Evolutionary conservation across 306 rosid species (phyloP).

Genomic region (Cucumis melo): DNA sequence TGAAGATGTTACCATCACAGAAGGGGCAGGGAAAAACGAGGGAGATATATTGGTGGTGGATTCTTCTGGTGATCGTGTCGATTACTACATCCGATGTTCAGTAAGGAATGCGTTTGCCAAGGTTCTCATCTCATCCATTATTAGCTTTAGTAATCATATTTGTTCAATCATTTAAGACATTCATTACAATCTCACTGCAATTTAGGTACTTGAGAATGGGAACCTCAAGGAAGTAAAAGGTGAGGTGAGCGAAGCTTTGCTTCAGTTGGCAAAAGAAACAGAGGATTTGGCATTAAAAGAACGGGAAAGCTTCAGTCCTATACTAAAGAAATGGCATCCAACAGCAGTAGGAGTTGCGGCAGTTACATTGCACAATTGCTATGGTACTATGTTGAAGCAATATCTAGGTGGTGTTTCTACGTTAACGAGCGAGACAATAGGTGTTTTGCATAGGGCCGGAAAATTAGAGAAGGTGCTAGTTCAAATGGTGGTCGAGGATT

Average conservation of each 20-base stretch:
- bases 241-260: conserved; percentile 31
- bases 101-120: conserved; percentile 45
- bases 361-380: conserved; percentile 61
- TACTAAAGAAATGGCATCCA: conserved; percentile 54
- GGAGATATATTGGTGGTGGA: conserved; percentile 46
- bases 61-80: conserved; percentile 52
- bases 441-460: conserved; percentile 57
- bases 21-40: conserved; percentile 25
- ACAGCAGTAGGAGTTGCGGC: conserved; percentile 61
- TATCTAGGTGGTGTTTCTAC: conserved; percentile 41
- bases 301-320: conserved; percentile 61
- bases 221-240: conserved; percentile 31
- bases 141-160: background rate
- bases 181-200: background rate
- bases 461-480: conserved; percentile 68
- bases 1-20: conserved; percentile 47
- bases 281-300: conserved; percentile 66
- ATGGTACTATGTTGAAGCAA: conserved; percentile 56
- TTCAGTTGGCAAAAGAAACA: conserved; percentile 67
- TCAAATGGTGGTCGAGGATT: conserved; percentile 82
- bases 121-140: conserved; percentile 23
- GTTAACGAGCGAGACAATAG: conserved; percentile 42
- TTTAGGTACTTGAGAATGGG: conserved; percentile 38
- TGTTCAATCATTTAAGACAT: background rate
- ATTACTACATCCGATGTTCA: conserved; percentile 52